Base-by-base conservation (phyloP, 2,329 filamentous ascomycete species). In the Dactylellina leptospora region DNA sequence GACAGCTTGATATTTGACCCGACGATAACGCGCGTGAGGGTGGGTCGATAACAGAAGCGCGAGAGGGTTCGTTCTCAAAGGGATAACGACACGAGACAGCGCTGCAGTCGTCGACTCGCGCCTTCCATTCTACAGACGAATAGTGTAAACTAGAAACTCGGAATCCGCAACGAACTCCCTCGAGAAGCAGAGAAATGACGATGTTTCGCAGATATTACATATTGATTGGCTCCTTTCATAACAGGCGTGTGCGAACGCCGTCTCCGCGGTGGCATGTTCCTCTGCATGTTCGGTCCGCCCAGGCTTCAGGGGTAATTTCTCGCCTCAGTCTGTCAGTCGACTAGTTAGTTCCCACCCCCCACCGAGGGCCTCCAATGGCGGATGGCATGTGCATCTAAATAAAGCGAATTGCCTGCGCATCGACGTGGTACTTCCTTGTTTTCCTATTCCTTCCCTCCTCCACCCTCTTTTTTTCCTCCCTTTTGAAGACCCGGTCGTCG, bases 291-390 rank as follows among this genome's bases (percentile, higher is more conserved):
- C n/a, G n/a, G n/a, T n/a, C n/a, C n/a, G n/a, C n/a, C n/a, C n/a
- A n/a, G n/a, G n/a, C n/a, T 36, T 66, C 61, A 66, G 61, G 61
- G 61, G 61, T 66, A 66, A 64, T 66, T 66, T 50, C 28, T 56
- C 61, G 51, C 30, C 51, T 56, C 42, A 38, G 36, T n/a, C 36
- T 38, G 36, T n/a, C 36, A 40, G 36, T 16, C 18, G 18, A 40
- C 13, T n/a, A n/a, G 4, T 11, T 11, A 40, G 18, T 40, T 40
- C 36, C 36, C 36, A 40, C 36, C 13, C 36, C 18, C 28, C 28
- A 11, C 11, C 5, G 28, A 11, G 5, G 11, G 28, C 11, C 28
- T 36, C 30, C 10, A 10, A 36, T 36, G 4, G 10, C n/a, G 30
- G 30, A 36, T 36, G n/a, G n/a, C n/a, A 36, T n/a, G 30, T 2